Evolutionary conservation across 2,329 filamentous ascomycete genomes (phyloP).

Genomic region (Botrytis sinoallii): DNA sequence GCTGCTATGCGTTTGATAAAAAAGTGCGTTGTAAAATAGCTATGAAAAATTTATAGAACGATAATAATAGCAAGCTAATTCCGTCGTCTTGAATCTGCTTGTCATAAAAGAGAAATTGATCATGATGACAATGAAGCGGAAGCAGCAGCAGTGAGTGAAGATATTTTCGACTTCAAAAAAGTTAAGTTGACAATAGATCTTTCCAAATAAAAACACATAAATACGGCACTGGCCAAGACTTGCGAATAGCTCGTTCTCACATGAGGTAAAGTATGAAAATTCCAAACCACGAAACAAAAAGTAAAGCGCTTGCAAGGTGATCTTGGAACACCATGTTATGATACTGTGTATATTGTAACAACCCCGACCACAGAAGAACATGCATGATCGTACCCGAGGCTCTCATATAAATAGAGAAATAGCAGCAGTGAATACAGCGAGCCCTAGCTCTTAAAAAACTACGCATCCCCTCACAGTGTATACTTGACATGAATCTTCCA

Average conservation of each 20-base stretch:
- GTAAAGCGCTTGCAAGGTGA: not conserved
- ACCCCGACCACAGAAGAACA: not conserved
- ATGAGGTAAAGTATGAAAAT: not conserved
- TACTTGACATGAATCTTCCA: not conserved
- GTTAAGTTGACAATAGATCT: rapidly evolving
- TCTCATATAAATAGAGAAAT: not conserved
- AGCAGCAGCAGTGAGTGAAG: not conserved
- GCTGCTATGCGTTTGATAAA: rapidly evolving
- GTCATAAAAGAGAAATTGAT: not conserved
- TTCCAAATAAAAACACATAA: not conserved
- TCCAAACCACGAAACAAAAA: not conserved
- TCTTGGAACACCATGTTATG: not conserved
- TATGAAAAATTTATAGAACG: rapidly evolving
- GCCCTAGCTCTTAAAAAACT: rapidly evolving
- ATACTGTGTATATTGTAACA: not conserved
- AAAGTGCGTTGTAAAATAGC: rapidly evolving
- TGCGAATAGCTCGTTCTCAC: not conserved
- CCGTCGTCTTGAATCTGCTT: rapidly evolving
- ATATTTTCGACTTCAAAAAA: rapidly evolving
- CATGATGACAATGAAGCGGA: too few species aligned
- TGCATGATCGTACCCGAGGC: rapidly evolving
- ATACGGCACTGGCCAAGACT: rapidly evolving
- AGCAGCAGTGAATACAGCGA: not conserved
- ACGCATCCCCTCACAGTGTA: not conserved
- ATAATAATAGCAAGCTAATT: not conserved